phyloP scores from a whole-genome alignment of 106 monocot genomes.

The Apostasia shenzhenica region DNA sequence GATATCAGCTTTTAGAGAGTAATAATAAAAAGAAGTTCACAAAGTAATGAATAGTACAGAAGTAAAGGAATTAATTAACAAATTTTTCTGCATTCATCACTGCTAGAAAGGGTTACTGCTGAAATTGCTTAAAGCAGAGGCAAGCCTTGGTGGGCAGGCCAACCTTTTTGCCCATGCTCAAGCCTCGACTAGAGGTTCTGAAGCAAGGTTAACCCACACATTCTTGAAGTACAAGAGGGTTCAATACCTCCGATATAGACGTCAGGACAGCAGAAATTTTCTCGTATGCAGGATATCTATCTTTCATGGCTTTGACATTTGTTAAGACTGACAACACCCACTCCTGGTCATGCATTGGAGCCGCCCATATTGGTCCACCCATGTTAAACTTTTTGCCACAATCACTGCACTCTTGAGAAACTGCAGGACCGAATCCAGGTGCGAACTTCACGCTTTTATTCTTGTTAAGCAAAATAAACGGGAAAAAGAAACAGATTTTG shows the following conservation, averaged over 20 bases:
- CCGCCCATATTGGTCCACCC: constrained; percentile 98
- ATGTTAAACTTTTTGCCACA: constrained; percentile 88
- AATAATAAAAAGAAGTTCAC: too few relatives aligned
- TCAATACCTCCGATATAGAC: constrained; percentile 80
- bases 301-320: constrained; percentile 62
- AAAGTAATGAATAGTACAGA: too few relatives aligned
- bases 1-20: too few relatives aligned
- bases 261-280: constrained; percentile 77
- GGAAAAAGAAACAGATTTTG: constrained; percentile 1
- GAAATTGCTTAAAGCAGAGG: too few relatives aligned
- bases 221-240: too few relatives aligned
- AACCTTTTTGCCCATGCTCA: too few relatives aligned
- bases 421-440: constrained; percentile 77
- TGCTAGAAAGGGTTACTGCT: too few relatives aligned
- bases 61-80: too few relatives aligned
- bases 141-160: too few relatives aligned
- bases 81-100: too few relatives aligned
- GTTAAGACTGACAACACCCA: constrained; percentile 61
- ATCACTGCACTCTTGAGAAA: constrained; percentile 73
- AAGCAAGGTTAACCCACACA: too few relatives aligned
- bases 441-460: constrained; percentile 63
- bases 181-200: too few relatives aligned
- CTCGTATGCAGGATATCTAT: constrained; percentile 83
- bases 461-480: constrained; percentile 21
- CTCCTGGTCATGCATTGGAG: constrained; percentile 87